Evolutionary conservation across 164 flowering plant genomes (phyloP), one percentile per base, ranked within the genome.

Genomic region (Liquidambar formosana): DNA sequence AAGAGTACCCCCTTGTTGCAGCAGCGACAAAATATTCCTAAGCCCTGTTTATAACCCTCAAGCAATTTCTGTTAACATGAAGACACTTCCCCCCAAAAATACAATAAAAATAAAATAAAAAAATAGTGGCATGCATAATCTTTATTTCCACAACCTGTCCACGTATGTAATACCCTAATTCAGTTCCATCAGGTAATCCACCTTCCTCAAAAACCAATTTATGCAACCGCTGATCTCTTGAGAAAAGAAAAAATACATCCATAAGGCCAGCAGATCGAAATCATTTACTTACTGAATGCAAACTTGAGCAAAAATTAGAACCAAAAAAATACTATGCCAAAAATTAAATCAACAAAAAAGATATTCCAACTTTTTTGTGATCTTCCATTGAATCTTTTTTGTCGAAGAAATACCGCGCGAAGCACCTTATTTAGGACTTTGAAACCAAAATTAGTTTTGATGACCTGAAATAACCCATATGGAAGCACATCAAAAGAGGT

Each of bases 171-270:
- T 96, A 93, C 10, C 84, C 87, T 63, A 96, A 76, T 77, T 87
- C 93, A 66, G 96, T 83, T 78, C 98, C 99, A 77, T 96, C 97
- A 49, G 96, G 94, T 70, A 96, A 80, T 61, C 84, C 87, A 77
- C 74, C 89, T 71, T 86, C 84, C 81, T 85, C 82, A 78, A 96
- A 90, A 22, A 92, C 97, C 82, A 88, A 71, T 80, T 85, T 93
- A 80, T 96, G 98, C 87, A 91, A 71, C 43, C 90, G 64, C 77
- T 84, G 70, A 76, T 96, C 92, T 84, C 98, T 96, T 47, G 21
- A 78, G 43, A 64, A 26, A 56, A 22, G 6, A 5, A 56, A 56
- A 6, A 65, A 64, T 48, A 58, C 22, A 27, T 69, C 52, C 19
- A 72, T 22, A 59, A 57, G 5, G 25, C 43, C 33, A n/a, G 18